Base-by-base conservation (phyloP, 2,329 filamentous ascomycete genomes). In the Aspergillus spinulosporus region DNA sequence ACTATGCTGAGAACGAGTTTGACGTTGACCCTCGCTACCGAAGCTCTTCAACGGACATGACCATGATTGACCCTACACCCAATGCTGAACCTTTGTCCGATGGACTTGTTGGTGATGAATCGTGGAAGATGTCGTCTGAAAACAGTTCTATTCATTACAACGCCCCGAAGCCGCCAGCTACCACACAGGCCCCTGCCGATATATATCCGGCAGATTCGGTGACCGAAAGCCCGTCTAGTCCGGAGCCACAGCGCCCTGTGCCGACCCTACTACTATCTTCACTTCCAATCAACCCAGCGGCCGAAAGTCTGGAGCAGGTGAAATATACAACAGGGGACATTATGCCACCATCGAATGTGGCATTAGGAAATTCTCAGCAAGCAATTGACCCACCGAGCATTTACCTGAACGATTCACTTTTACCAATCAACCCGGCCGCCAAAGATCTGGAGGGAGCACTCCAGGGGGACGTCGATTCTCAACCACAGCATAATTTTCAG, bases 281-380 rank as follows among this genome's bases (percentile, higher is more conserved):
- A 4, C 62, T 74, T 14, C 70, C 70, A 5, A 69, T 73, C 26
- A 72, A 73, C 15, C 69, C 70, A 12, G 65, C 68, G 31, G 37
- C 61, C 12, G 54, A 47, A 28, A 46, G 52, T 12, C 34, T 50
- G 9, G 53, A 54, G 9, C 51, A 55, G 39, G 60, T 54, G 50
- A 26, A 34, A 21, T 26, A 5, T 21, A 28, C 43, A 40, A n/a
- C 12, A 31, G 28, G 12, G 3, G 14, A 47, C 31, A 47, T 39
- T 45, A 3, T 28, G 12, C n/a, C 21, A 21, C 15, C 21, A 0
- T 8, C 42, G 21, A 45, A 7, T 4, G 31, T 45, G 29, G 12
- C 31, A 21, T 29, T 12, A 11, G 49, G 29, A 26, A 26, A 31
- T 12, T 31, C 31, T 6, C 15, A 45, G 5, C 15, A 37, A 45